Base-by-base conservation (phyloP, 176 grass and related monocot genomes). In the Rhynchospora breviuscula region DNA sequence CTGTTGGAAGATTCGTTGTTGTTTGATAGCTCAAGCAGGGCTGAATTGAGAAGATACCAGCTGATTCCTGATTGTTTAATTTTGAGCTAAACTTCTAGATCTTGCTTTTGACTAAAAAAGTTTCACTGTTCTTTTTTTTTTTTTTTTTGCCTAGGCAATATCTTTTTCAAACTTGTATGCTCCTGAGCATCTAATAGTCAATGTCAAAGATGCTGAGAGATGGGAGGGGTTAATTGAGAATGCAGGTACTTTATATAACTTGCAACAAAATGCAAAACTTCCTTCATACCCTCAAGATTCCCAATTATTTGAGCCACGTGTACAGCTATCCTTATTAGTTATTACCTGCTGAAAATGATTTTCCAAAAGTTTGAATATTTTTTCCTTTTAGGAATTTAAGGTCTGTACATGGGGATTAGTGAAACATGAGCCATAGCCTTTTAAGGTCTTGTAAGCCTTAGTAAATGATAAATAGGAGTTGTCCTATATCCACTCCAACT, bases 121-220 rank as follows among this genome's bases (percentile, higher is more conserved):
- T 35, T 86, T 83, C n/a, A 79, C 63, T 10, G 7, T 6, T 62
- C 23, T 80, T 22, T 85, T 19, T 73, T 48, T 84, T 51, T 5
- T 11, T 43, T 11, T 63, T 68, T 29, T 67, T 82, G 22, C 78
- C 7, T 49, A 93, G 92, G 96, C 91, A 74, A 86, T 98, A 79
- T 90, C 86, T 21, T 98, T 98, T 74, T 98, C 96, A 72, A 98
- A 98, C 74, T 65, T 91, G 80, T 98, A 98, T 90, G 92, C 96
- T 62, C 96, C 96, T 81, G 93, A 98, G 83, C 96, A 98, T 91
- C 85, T 98, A 67, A 98, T 98, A 48, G 81, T 98, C 44, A 98
- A 98, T 77, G 96, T 93, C 12, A 83, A 93, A 80, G 87, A 98
- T 75, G 93, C 93, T 21, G 91, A 98, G 64, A 89, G 70, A 57